These are phyloP conservation scores for Capsicum pubescens DNA, from an alignment of 257 asterid species.

Conservation along the genomic window DNA sequence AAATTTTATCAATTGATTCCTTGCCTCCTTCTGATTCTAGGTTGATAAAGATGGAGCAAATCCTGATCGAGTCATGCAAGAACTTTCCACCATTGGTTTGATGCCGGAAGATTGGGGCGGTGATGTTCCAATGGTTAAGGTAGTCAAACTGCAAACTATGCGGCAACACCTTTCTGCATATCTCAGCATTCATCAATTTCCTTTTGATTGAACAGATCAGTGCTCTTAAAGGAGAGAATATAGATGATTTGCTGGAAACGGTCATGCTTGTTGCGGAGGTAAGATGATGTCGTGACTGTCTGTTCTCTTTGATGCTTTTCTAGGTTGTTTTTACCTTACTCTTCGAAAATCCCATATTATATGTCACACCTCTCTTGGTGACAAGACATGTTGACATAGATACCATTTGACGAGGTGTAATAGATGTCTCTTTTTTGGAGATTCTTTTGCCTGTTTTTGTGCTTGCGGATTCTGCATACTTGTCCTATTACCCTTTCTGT, in stretches of 20 bases:
- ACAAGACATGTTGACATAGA: background rate
- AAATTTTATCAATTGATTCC: background rate
- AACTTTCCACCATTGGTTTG: slow-evolving; percentile 82
- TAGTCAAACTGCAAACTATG: slow-evolving; percentile 42
- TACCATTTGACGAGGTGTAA: background rate
- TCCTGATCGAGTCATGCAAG: slow-evolving; percentile 91
- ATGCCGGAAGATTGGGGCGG: slow-evolving; percentile 99
- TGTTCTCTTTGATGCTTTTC: slow-evolving; percentile 7
- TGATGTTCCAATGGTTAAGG: slow-evolving; percentile 92
- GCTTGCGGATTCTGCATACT: background rate
- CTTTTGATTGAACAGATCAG: slow-evolving; percentile 65
- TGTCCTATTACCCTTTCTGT: background rate
- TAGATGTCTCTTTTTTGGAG: slow-evolving; percentile 15
- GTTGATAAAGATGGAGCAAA: slow-evolving; percentile 93
- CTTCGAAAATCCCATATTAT: background rate
- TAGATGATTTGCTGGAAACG: slow-evolving; percentile 92
- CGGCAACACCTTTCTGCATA: slow-evolving; percentile 26
- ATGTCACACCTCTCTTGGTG: background rate
- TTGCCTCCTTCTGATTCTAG: slow-evolving; percentile 43
- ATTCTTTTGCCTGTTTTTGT: slow-evolving; percentile 5
- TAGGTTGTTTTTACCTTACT: background rate
- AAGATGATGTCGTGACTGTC: slow-evolving; percentile 34
- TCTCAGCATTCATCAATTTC: slow-evolving; percentile 39
- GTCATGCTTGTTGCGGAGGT: slow-evolving; percentile 99
- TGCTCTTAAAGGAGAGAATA: slow-evolving; percentile 97